Evolutionary conservation across 2,329 filamentous ascomycete species (phyloP).

Genomic region (Tolypocladium paradoxum): DNA sequence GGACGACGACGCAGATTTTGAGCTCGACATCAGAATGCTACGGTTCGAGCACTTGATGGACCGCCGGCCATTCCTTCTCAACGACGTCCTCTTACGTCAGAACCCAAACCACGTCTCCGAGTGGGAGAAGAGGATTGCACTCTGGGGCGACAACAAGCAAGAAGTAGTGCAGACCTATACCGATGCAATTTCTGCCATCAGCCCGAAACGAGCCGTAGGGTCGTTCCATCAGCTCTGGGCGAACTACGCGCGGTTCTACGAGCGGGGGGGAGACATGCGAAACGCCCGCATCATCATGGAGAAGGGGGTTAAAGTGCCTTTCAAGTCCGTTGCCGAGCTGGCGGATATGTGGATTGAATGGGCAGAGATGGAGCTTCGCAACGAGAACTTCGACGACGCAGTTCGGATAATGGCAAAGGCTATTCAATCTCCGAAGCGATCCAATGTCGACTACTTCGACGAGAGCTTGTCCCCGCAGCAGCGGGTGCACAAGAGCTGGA

Average conservation of each 20-base stretch:
- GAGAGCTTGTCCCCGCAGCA: constrained; percentile 90
- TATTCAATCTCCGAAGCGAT: constrained; percentile 90
- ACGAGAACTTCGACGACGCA: constrained; percentile 91
- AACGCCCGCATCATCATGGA: constrained; percentile 91
- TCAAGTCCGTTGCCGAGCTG: constrained; percentile 92
- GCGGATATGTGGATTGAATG: constrained; percentile 99
- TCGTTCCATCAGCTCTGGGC: constrained; percentile 93
- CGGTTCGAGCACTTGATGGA: constrained; percentile 98
- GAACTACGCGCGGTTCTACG: constrained; percentile 96
- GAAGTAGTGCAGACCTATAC: constrained; percentile 94
- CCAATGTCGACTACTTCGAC: constrained; percentile 99
- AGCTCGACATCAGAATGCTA: constrained; percentile 94
- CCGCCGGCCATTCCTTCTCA: constrained; percentile 85
- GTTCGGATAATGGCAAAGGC: constrained; percentile 96
- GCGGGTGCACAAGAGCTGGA: constrained; percentile 98
- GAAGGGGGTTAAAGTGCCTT: constrained; percentile 94
- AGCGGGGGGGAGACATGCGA: constrained; percentile 70
- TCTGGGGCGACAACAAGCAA: constrained; percentile 88
- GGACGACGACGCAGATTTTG: constrained; percentile 80
- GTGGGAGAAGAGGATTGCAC: constrained; percentile 91
- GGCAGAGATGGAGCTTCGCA: constrained; percentile 95
- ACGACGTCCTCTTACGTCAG: constrained; percentile 88
- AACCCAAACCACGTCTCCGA: constrained; percentile 94
- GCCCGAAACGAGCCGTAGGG: constrained; percentile 88
- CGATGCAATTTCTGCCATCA: constrained; percentile 82